Base-by-base conservation (phyloP, 108 stramenopile species). In the Nitzschia sp. region DNA sequence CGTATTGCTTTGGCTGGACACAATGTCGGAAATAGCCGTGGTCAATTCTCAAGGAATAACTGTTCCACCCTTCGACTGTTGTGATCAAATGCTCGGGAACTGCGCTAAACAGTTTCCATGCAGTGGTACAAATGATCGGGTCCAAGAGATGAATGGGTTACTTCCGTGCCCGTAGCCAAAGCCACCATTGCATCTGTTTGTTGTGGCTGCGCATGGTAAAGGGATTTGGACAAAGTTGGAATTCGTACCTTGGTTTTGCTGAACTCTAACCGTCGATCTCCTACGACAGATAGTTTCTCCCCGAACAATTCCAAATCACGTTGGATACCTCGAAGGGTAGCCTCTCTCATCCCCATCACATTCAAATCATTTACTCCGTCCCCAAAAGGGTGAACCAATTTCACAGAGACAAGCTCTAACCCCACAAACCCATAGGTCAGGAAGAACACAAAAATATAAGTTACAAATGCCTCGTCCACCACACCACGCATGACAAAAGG, bases 381-480 rank as follows among this genome's bases (percentile, higher is more conserved):
- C n/a, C 78, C 85, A 70, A 79, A 79, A 27, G 78, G 78, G 56
- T 74, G 47, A 21, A 54, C 70, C 32, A 87, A 34, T 49, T 80
- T 72, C 30, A 78, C 74, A 33, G 78, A 72, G 0, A 87, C 80
- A 28, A 81, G 61, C 61, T 87, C 86, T 4, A 87, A 33, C 26
- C 86, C 86, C 15, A 87, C 45, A 62, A 86, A 86, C 1, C 86
- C 86, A 59, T 81, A 87, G 8, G 86, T 87, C 31, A 84, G 27
- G 58, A 87, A 80, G 21, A 86, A 83, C 18, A 84, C 64, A 60
- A 86, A 75, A 1, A 70, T 59, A 11, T 46, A 48, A 21, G 73
- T 56, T 17, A 46, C 60, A 72, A 76, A 55, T 66, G 61, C 42
- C 57, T 66, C 59, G 54, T 65, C 69, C 21, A 65, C 27, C 21